phyloP scores from a whole-genome alignment of 495 filamentous ascomycete species.

The Rhizodiscina lignyota region DNA sequence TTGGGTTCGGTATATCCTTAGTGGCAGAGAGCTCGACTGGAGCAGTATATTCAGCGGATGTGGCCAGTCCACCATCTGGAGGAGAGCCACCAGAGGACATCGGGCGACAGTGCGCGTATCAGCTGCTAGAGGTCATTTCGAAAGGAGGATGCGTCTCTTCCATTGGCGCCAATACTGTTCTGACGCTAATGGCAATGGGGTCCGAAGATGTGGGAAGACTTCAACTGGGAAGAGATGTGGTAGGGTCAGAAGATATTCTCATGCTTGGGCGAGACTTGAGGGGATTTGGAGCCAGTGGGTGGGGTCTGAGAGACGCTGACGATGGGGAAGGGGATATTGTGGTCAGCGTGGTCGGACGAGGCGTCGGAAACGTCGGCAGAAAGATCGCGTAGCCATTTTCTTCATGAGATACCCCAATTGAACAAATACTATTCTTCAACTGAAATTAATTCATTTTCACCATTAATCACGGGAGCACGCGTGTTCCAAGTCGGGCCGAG shows the following conservation, averaged over 20 bases:
- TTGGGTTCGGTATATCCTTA: slow-evolving; percentile 80
- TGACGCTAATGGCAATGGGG: slow-evolving; percentile 95
- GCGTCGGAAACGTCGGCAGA: slow-evolving; percentile 87
- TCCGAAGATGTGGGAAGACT: slow-evolving; percentile 53
- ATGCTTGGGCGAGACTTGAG: slow-evolving; percentile 67
- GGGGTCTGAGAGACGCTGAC: slow-evolving; percentile 70
- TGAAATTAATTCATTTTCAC: too few species aligned
- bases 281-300: slow-evolving; percentile 68
- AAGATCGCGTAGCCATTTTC: slow-evolving; percentile 55
- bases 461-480: background rate
- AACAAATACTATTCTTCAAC: background rate
- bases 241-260: slow-evolving; percentile 65
- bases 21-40: slow-evolving; percentile 83
- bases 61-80: slow-evolving; percentile 62
- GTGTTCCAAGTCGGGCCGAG: background rate
- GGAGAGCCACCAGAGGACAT: slow-evolving; percentile 79
- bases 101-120: slow-evolving; percentile 71
- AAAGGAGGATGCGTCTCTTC: slow-evolving; percentile 68
- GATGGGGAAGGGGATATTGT: slow-evolving; percentile 56
- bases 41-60: slow-evolving; percentile 73
- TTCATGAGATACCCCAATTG: background rate
- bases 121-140: slow-evolving; percentile 67
- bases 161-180: slow-evolving; percentile 48
- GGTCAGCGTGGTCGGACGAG: slow-evolving; percentile 80
- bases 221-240: slow-evolving; percentile 52